Conservation (phyloP, 345 rosid genomes). For the Ceriops decandra region DNA sequence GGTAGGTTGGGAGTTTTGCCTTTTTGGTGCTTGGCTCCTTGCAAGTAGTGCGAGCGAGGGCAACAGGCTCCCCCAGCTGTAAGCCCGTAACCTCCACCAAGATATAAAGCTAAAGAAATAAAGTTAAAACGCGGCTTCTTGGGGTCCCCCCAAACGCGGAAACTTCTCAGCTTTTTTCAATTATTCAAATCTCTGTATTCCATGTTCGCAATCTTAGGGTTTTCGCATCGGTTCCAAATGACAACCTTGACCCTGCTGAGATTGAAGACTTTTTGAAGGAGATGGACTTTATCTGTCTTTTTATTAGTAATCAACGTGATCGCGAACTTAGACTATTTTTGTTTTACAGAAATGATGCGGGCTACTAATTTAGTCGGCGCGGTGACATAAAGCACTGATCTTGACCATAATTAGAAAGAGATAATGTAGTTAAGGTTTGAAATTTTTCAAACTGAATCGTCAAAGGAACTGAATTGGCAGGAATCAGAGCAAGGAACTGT, state of each 20-base stretch:
- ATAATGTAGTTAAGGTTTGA: too few species aligned
- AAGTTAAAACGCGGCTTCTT: conserved; percentile 11
- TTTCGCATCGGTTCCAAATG: neutral
- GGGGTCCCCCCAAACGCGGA: neutral
- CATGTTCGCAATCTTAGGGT: neutral
- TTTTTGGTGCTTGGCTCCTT: neutral
- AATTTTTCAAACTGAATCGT: too few species aligned
- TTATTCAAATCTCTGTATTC: neutral
- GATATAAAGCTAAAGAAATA: neutral
- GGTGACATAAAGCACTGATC: too few species aligned
- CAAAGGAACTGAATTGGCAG: too few species aligned
- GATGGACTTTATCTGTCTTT: too few species aligned
- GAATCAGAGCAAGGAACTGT: too few species aligned
- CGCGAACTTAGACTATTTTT: too few species aligned
- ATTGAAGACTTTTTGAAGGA: neutral
- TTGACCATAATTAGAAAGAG: too few species aligned
- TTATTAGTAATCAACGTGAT: too few species aligned
- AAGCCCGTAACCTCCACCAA: neutral
- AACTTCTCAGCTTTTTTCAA: neutral
- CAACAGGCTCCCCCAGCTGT: neutral
- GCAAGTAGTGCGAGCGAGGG: neutral
- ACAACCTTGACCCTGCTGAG: neutral
- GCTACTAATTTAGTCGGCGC: too few species aligned
- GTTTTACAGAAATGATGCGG: too few species aligned
- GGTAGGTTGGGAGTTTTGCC: too few species aligned